Percentiles rank a stretch among this genome's conserved stretches.
Conservation (phyloP, 2,329 filamentous ascomycete species). For the Sporothrix brasiliensis region DNA sequence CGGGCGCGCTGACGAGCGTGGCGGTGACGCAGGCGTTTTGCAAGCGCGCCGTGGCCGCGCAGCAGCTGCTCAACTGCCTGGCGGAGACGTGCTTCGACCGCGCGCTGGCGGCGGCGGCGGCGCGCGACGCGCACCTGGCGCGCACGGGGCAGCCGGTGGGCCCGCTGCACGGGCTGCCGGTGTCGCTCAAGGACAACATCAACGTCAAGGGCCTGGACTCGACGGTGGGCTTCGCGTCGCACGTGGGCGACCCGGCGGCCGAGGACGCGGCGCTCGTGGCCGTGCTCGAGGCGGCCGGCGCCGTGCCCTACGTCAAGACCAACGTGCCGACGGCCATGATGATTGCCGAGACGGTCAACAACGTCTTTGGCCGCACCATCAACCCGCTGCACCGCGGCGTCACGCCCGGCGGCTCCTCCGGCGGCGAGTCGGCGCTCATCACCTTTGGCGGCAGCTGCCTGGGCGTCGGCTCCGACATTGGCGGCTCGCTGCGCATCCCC, state of each 20-base stretch:
- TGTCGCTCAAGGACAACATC: slow-evolving; percentile 73
- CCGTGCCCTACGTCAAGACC: slow-evolving; percentile 61
- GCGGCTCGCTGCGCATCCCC: slow-evolving; percentile 57
- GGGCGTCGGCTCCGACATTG: slow-evolving; percentile 67
- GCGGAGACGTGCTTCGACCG: slow-evolving; percentile 58
- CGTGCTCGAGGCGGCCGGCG: slow-evolving; percentile 53
- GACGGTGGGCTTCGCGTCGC: slow-evolving; percentile 65
- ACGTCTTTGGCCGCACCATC: slow-evolving; percentile 63
- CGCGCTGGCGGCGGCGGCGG: slow-evolving; percentile 53
- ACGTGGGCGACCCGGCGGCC: slow-evolving; percentile 60
- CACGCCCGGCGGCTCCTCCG: slow-evolving; percentile 67
- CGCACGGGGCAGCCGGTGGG: slow-evolving; percentile 55
- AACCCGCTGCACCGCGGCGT: slow-evolving; percentile 63
- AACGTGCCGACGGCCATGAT: slow-evolving; percentile 66
- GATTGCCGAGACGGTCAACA: slow-evolving; percentile 69
- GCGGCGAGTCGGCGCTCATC: slow-evolving; percentile 68
- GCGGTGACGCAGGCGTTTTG: slow-evolving; percentile 46
- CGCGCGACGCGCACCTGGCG: slow-evolving; percentile 55
- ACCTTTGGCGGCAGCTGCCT: slow-evolving; percentile 60
- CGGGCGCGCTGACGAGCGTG: slow-evolving; percentile 45
- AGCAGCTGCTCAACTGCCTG: slow-evolving; percentile 53
- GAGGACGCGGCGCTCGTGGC: slow-evolving; percentile 48
- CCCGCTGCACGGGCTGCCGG: slow-evolving; percentile 66
- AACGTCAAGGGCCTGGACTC: slow-evolving; percentile 62
- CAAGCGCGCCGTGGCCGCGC: slow-evolving; percentile 46